Percentiles rank a stretch among this genome's conserved stretches.
phyloP scores from a whole-genome alignment of 2,329 filamentous ascomycete species.

The Aspergillus tubingensis region DNA sequence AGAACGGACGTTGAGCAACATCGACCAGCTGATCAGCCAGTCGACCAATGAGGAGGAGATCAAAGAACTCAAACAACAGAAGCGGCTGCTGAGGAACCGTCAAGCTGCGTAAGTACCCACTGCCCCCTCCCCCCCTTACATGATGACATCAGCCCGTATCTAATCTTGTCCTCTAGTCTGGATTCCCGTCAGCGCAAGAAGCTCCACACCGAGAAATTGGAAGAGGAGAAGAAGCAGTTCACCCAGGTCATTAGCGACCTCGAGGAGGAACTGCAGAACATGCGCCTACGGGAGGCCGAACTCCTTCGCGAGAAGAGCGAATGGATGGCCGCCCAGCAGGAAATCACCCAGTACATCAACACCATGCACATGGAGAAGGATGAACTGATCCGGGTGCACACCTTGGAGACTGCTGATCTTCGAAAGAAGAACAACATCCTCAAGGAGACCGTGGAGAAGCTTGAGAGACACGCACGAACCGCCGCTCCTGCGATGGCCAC shows the following conservation, averaged over 20 bases:
- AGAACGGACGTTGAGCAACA: constrained; percentile 90
- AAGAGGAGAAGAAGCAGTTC: constrained; percentile 94
- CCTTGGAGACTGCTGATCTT: constrained; percentile 84
- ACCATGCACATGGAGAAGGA: constrained; percentile 82
- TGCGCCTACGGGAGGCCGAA: constrained; percentile 62
- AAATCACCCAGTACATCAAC: constrained; percentile 73
- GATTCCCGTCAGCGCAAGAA: constrained; percentile 98
- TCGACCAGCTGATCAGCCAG: constrained; percentile 86
- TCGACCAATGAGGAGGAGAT: constrained; percentile 82
- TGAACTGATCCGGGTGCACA: constrained; percentile 84
- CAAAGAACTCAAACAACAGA: constrained; percentile 98
- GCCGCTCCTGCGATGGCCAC: constrained; percentile 58
- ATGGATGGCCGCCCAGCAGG: constrained; percentile 71
- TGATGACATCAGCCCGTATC: constrained; percentile 14
- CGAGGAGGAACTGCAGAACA: constrained; percentile 72
- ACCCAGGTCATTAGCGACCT: constrained; percentile 73
- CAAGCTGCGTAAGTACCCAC: constrained; percentile 80
- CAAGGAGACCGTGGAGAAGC: constrained; percentile 61
- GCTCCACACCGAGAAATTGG: constrained; percentile 93
- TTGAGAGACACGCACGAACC: constrained; percentile 42
- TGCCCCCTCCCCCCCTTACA: constrained; percentile 23
- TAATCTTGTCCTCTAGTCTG: constrained; percentile 58
- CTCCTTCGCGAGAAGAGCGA: constrained; percentile 59
- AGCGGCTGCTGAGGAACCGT: constrained; percentile 88
- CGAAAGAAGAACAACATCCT: constrained; percentile 90